A percentile compares a stretch with the other conserved stretches of the same genome.
These are phyloP conservation scores for Pyrenopolyporus hunteri DNA, from an alignment of 495 filamentous ascomycete species.

Conservation along the genomic window DNA sequence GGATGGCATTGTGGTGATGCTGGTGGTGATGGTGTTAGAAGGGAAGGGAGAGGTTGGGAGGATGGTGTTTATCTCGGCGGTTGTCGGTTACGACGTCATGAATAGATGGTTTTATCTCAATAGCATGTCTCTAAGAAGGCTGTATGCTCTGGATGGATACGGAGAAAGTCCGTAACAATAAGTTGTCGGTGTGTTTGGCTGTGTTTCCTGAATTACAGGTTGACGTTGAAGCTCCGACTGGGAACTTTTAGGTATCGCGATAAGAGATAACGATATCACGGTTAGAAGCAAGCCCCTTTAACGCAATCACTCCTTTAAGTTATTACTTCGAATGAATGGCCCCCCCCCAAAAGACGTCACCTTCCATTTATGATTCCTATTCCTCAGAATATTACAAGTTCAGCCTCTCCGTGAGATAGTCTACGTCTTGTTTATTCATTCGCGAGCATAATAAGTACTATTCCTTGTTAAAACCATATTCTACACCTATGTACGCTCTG, in stretches of 20 bases:
- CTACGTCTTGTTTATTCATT: too few relatives aligned
- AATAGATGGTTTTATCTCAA: neutral
- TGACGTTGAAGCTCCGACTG: neutral
- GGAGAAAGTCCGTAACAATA: too few relatives aligned
- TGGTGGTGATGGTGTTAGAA: neutral
- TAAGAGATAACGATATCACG: slow-evolving; percentile 6
- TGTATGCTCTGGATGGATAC: too few relatives aligned
- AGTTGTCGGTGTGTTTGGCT: neutral
- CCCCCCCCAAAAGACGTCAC: too few relatives aligned
- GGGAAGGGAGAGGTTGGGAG: neutral
- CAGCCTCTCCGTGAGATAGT: too few relatives aligned
- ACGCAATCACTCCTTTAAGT: neutral
- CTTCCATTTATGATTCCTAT: too few relatives aligned
- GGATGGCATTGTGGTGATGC: slow-evolving; percentile 55
- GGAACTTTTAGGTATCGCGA: neutral
- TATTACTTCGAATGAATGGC: neutral
- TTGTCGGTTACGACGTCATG: neutral
- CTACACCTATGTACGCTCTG: too few relatives aligned
- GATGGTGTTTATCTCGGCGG: neutral
- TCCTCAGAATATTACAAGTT: too few relatives aligned
- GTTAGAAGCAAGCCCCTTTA: neutral
- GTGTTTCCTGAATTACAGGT: neutral
- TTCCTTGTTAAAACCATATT: too few relatives aligned
- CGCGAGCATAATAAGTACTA: too few relatives aligned
- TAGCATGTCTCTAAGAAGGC: neutral